Base-by-base conservation (phyloP, 495 filamentous ascomycete species). In the Acidomyces sp. region DNA sequence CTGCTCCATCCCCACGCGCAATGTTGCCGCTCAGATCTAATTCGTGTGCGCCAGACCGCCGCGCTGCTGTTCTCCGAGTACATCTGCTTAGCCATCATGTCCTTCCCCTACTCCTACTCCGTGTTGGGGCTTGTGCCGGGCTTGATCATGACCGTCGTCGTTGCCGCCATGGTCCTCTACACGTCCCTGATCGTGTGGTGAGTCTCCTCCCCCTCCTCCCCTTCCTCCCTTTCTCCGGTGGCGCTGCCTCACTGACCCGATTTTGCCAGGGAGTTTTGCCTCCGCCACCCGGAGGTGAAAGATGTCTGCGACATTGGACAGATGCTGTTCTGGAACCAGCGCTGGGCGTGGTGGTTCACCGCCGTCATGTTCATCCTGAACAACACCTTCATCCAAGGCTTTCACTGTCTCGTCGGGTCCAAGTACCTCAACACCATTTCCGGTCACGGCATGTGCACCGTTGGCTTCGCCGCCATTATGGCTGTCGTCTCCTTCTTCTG, bases 41-140 rank as follows among this genome's bases (percentile, higher is more conserved):
- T n/a, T n/a, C 24, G 13, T 2, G 4, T 41, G 4, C 11, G 11
- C n/a, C 22, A 86, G 80, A 92, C 84, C 36, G 82, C 84, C 3
- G 83, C 80, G 9, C 58, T 92, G 46, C 74, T 93, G 37, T 90
- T 93, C 61, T 84, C 81, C 6, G 85, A 93, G 61, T 93, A 93
- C 52, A 93, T 93, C 37, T 92, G 84, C 61, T 59, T 93, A 66
- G 84, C 85, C 26, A 93, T 92, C 53, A 93, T 93, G 85, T 87
- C 81, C 16, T 92, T 92, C 55, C 85, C 85, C 1, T 90, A 78
- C 67, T 87, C 83, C 0, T 93, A 93, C 62, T 83, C 83, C 6
- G 65, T 85, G 25, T 70, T 93, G 16, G 85, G 85, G 7, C 69
- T 93, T 19, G 82, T 90, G n/a, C 85, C 85, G 0, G 84, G 84